Base-by-base conservation (phyloP, 257 asterid genomes). In the Fraxinus anomala region DNA sequence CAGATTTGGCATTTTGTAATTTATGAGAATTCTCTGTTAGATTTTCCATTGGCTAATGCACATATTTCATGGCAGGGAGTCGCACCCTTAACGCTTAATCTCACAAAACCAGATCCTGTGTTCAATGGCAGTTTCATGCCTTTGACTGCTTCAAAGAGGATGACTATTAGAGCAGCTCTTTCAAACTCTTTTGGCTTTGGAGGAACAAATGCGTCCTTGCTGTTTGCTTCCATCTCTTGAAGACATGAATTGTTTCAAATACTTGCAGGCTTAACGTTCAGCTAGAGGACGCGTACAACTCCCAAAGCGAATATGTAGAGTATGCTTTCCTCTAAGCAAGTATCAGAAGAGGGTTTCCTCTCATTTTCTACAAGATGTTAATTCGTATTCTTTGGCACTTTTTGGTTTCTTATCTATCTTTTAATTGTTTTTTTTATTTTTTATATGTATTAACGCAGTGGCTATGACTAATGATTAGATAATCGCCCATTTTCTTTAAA, bases 171-270 rank as follows among this genome's bases (percentile, higher is more conserved):
- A 83, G 97, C 90, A 3, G 94, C 97, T 77, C 74, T 95, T 87
- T 95, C 99, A 14, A 95, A 95, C 88, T 95, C 99, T 17, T 95
- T 95, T 54, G 99, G 99, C 11, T 95, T 95, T 28, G 99, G 99
- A 68, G 99, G 99, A 83, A 95, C 99, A 10, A 95, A 95, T 86
- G 81, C 96, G 1, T 89, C 94, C 1, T 83, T 95, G 87, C 89
- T 95, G 59, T 95, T 95, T 80, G 80, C 97, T 30, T 87, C 97
- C 76, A 66, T 88, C 69, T 23, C 69, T 63, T 63, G 69, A 63
- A 16, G 34, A 63, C 69, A 10, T 24, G 34, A 63, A 54, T 54
- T 19, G 24, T 54, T 54, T 54, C 26, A 24, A 19, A 6, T 19
- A 54, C 24, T 54, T 54, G 2, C 26, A 19, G 26, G 65, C 65